A percentile compares a stretch with the other conserved stretches of the same genome.
These are phyloP conservation scores for Exophiala calicioides DNA, from an alignment of 2,329 filamentous ascomycete species.

Conservation along the genomic window DNA sequence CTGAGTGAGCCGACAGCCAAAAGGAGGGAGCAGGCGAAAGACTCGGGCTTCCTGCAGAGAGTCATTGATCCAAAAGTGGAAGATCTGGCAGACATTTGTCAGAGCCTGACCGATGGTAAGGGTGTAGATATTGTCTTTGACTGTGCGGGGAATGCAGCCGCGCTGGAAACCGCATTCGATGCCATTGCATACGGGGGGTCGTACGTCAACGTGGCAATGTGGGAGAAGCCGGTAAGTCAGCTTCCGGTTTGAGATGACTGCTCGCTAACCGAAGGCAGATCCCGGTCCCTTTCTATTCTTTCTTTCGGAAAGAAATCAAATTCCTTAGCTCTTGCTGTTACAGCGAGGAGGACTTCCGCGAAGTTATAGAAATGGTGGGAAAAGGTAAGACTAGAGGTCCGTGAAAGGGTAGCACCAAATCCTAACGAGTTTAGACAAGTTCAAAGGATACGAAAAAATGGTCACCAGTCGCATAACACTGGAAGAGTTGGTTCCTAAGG, in stretches of 20 bases:
- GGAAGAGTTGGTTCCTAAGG: slow-evolving; percentile 35
- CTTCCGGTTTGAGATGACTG: background rate
- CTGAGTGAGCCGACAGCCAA: slow-evolving; percentile 52
- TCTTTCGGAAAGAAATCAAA: slow-evolving; percentile 37
- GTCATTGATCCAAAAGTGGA: slow-evolving; percentile 52
- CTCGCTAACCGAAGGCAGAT: slow-evolving; percentile 24
- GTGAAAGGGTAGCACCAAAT: background rate
- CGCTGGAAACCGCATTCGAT: slow-evolving; percentile 51
- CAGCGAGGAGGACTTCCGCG: slow-evolving; percentile 36
- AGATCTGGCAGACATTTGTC: slow-evolving; percentile 44
- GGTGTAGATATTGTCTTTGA: slow-evolving; percentile 56
- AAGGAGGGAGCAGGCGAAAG: slow-evolving; percentile 50
- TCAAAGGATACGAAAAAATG: slow-evolving; percentile 37
- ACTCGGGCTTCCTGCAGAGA: slow-evolving; percentile 54
- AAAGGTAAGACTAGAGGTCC: slow-evolving; percentile 28
- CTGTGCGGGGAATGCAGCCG: slow-evolving; percentile 54
- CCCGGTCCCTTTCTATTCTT: slow-evolving; percentile 29
- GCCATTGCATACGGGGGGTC: slow-evolving; percentile 51
- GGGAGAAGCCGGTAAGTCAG: slow-evolving; percentile 50
- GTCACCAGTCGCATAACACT: slow-evolving; percentile 37
- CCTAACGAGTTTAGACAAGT: slow-evolving; percentile 30
- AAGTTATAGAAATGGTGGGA: slow-evolving; percentile 36
- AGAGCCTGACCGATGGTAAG: slow-evolving; percentile 36
- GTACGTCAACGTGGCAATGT: slow-evolving; percentile 57
- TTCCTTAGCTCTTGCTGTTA: slow-evolving; percentile 36